phyloP scores from a whole-genome alignment of 2,329 filamentous ascomycete species.

The Botrytis sinoallii region DNA sequence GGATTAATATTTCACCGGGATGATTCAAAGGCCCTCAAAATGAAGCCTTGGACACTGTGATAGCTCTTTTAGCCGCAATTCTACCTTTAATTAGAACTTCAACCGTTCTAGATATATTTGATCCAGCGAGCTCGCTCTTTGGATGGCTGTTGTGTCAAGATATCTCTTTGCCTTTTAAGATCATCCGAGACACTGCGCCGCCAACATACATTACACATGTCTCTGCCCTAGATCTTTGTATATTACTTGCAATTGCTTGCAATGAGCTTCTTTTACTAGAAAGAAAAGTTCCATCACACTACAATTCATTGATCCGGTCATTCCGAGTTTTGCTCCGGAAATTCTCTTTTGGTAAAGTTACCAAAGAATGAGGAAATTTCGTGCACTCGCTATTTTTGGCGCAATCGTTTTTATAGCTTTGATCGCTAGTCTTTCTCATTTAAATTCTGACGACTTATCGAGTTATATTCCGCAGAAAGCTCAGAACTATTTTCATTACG shows the following conservation, averaged over 20 bases:
- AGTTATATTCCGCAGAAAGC: slow-evolving; percentile 9
- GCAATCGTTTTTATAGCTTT: not conserved
- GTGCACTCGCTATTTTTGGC: not conserved
- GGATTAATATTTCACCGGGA: not conserved
- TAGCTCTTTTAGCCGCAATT: not conserved
- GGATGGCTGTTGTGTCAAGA: not conserved
- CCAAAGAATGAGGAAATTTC: slow-evolving; percentile 6
- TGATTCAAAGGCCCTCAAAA: not conserved
- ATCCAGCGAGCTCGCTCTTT: not conserved
- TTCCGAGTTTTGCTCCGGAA: not conserved
- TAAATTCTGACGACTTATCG: not conserved
- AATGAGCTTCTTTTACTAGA: not conserved
- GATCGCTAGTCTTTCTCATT: slow-evolving; percentile 3
- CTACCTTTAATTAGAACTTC: not conserved
- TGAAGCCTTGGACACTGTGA: not conserved
- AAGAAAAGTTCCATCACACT: not conserved
- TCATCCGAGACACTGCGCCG: not conserved
- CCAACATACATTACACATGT: not conserved
- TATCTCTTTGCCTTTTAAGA: not conserved
- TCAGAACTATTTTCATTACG: slow-evolving; percentile 8
- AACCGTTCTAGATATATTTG: not conserved
- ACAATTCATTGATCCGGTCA: not conserved
- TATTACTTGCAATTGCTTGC: not conserved
- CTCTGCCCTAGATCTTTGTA: not conserved
- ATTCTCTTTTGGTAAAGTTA: not conserved